These are phyloP conservation scores for Ceratobasidium sp. DNA, from an alignment of 1,284 basidiomycete genomes.

Conservation along the genomic window DNA sequence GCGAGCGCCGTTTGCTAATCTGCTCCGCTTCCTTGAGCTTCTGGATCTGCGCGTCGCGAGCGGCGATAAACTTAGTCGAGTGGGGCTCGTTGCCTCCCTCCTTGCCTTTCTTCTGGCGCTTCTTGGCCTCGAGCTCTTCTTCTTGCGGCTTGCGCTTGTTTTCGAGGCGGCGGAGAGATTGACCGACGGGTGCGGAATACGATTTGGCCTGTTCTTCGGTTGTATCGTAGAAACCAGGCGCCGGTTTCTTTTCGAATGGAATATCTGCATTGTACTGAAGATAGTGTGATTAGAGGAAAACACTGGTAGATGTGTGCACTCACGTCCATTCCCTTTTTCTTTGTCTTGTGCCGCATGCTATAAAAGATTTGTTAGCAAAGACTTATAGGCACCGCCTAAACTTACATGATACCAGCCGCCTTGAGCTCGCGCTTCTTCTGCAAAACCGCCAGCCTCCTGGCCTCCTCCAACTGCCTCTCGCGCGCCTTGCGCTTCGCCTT, in stretches of 20 bases:
- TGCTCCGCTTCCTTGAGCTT: conserved; percentile 97
- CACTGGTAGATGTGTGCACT: conserved; percentile 53
- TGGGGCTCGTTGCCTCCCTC: conserved; percentile 67
- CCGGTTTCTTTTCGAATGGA: conserved; percentile 97
- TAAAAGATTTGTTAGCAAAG: background rate
- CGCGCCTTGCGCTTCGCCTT: conserved; percentile 99
- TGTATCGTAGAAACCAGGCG: conserved; percentile 97
- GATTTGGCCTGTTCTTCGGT: conserved; percentile 93
- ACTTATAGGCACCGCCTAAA: conserved; percentile 45
- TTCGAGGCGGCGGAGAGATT: conserved; percentile 87
- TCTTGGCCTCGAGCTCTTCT: conserved; percentile 85
- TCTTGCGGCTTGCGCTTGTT: conserved; percentile 94
- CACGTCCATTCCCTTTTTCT: conserved; percentile 97
- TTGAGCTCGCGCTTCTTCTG: conserved; percentile 99
- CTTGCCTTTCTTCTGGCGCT: conserved; percentile 78
- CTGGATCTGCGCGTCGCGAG: conserved; percentile 95
- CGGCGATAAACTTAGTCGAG: conserved; percentile 91
- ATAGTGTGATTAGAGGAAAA: conserved; percentile 24
- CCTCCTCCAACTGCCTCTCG: conserved; percentile 96
- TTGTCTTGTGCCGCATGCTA: conserved; percentile 77
- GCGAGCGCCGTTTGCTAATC: conserved; percentile 87
- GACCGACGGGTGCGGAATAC: conserved; percentile 89
- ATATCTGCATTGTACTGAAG: conserved; percentile 95
- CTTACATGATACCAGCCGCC: conserved; percentile 95
- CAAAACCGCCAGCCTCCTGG: conserved; percentile 90